Conservation (phyloP, 2,329 filamentous ascomycete species). For the Aspergillus sp. region DNA sequence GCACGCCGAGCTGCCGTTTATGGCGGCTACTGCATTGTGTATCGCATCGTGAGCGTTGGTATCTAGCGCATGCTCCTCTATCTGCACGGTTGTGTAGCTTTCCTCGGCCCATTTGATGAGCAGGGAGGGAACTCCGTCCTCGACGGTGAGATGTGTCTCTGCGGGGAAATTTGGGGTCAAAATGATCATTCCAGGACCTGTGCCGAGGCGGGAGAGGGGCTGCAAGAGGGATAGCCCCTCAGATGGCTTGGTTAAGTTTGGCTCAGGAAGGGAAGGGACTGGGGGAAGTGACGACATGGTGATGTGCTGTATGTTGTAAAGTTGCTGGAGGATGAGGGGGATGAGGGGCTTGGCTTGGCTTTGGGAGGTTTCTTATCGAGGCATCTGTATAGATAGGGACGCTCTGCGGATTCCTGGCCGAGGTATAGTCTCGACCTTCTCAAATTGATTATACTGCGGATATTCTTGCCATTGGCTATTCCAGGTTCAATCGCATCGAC, state of each 20-base stretch:
- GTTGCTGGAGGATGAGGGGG: neutral
- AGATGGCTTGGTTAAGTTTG: neutral
- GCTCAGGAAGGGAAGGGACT: neutral
- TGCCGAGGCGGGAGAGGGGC: neutral
- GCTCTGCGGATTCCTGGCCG: neutral
- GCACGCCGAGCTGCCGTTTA: neutral
- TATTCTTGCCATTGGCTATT: neutral
- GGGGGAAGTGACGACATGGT: neutral
- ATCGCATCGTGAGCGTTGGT: constrained; percentile 16
- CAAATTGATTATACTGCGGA: neutral
- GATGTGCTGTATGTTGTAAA: neutral
- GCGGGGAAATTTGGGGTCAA: constrained; percentile 42
- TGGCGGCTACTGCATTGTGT: neutral
- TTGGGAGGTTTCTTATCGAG: neutral
- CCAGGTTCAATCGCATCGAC: constrained; percentile 3
- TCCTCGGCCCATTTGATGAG: constrained; percentile 71
- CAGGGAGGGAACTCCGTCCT: neutral
- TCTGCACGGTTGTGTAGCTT: constrained; percentile 65
- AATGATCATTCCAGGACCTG: constrained; percentile 55
- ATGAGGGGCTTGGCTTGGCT: neutral
- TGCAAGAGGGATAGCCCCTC: neutral
- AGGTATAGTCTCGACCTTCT: neutral
- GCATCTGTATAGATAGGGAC: neutral
- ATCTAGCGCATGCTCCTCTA: constrained; percentile 38
- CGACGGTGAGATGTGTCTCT: neutral